phyloP scores from a whole-genome alignment of 73 alveolate genomes.

The Effrenium voratum region DNA sequence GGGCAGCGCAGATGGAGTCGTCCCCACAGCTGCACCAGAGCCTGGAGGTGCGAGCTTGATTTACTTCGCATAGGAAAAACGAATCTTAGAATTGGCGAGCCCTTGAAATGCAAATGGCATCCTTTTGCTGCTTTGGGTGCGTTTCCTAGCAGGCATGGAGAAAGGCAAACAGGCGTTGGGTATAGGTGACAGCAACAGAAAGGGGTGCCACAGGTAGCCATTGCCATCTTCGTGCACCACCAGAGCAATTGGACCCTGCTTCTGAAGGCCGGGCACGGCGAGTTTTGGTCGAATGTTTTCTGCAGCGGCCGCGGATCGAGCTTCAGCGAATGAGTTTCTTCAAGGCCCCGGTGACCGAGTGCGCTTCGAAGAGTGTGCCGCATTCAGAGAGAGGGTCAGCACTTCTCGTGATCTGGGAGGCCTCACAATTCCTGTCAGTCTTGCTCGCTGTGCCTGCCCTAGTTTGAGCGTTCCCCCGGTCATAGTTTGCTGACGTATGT shows the following conservation, averaged over 20 bases:
- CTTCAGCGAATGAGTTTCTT: no score
- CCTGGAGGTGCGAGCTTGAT: conserved; percentile 12
- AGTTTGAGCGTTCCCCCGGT: no score
- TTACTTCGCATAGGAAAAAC: no score
- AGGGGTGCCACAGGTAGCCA: conserved; percentile 45
- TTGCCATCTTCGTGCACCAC: conserved; percentile 49
- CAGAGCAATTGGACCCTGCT: conserved; percentile 79
- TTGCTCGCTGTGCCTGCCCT: conserved; percentile 35
- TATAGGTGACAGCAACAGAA: no score
- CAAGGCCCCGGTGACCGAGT: no score
- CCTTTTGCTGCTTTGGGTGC: no score
- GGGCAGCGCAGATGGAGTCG: conserved; percentile 19
- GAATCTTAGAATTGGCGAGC: no score
- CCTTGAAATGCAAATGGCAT: no score
- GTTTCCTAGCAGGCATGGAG: no score
- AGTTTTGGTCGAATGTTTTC: not conserved
- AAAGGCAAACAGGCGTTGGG: no score
- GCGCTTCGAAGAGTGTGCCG: no score
- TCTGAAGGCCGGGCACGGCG: conserved; percentile 19
- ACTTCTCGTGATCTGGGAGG: not conserved
- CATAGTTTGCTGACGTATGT: no score
- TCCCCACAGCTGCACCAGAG: conserved; percentile 52
- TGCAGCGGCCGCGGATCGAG: not conserved
- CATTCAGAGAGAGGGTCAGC: not conserved
- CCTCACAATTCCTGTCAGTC: conserved; percentile 82